Percentiles rank a stretch among this genome's conserved stretches.
Evolutionary conservation across 2,329 filamentous ascomycete species (phyloP).

Genomic region (Exserohilum rostratum): DNA sequence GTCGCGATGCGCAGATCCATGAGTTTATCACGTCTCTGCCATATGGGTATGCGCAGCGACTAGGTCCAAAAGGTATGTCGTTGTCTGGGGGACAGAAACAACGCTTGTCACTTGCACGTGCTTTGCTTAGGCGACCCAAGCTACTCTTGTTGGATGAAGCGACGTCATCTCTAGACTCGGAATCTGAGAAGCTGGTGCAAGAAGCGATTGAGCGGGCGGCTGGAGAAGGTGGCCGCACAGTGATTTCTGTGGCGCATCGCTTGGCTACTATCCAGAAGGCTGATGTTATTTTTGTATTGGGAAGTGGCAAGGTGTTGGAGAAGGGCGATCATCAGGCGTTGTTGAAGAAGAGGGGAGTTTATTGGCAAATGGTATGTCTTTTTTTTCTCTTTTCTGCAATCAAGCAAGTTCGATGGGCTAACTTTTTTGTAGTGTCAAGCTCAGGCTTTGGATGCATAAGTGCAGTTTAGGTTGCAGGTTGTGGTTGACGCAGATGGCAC

Average conservation of each 20-base stretch:
- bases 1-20: constrained; percentile 47
- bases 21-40: constrained; percentile 47
- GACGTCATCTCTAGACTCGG: constrained; percentile 40
- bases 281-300: constrained; percentile 46
- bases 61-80: constrained; percentile 45
- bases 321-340: constrained; percentile 37
- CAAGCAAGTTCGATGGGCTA: background rate
- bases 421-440: constrained; percentile 39
- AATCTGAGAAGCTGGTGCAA: constrained; percentile 45
- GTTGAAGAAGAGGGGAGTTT: constrained; percentile 38
- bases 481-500: too few species aligned
- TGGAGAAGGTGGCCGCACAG: constrained; percentile 32
- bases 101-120: constrained; percentile 41
- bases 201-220: constrained; percentile 41
- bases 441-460: constrained; percentile 46
- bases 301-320: constrained; percentile 42
- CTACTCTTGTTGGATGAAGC: constrained; percentile 46
- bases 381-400: too few species aligned
- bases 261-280: constrained; percentile 48
- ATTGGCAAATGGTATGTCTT: constrained; percentile 44
- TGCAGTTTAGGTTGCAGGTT: too few species aligned
- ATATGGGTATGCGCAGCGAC: constrained; percentile 41
- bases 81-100: constrained; percentile 47
- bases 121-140: constrained; percentile 38
- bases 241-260: constrained; percentile 46